A percentile compares a stretch with the other conserved stretches of the same genome.
These are phyloP conservation scores for Lindgomyces ingoldianus DNA, from an alignment of 495 filamentous ascomycete genomes.

Conservation along the genomic window DNA sequence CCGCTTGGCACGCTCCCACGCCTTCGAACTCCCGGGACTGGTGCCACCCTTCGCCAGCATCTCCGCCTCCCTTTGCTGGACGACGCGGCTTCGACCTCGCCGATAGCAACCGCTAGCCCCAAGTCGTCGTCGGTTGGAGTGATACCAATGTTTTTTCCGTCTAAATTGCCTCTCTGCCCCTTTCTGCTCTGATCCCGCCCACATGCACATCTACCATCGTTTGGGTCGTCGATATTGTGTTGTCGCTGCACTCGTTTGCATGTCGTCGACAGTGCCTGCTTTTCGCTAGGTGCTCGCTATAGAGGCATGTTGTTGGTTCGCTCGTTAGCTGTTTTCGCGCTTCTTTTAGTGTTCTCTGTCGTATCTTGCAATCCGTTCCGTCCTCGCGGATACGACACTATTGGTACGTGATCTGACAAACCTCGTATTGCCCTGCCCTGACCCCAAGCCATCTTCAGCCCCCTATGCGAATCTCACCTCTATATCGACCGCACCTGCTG, in stretches of 20 bases:
- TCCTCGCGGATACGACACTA: conserved; percentile 7
- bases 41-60: background rate
- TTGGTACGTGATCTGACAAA: conserved; percentile 12
- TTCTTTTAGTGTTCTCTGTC: conserved; percentile 1
- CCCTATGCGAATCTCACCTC: conserved; percentile 21
- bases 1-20: background rate
- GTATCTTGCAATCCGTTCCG: conserved; percentile 11
- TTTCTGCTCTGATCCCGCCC: background rate
- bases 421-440: conserved; percentile 13
- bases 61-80: background rate
- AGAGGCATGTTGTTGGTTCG: conserved; percentile 24
- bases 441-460: conserved; percentile 9
- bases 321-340: conserved; percentile 7
- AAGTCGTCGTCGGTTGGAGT: background rate
- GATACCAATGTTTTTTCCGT: conserved; percentile 5
- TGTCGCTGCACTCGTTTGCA: background rate
- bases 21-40: background rate
- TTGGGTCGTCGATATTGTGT: background rate
- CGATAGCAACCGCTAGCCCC: no score
- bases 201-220: background rate
- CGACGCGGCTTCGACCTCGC: conserved; percentile 1
- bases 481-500: background rate
- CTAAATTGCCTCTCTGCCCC: conserved; percentile 25
- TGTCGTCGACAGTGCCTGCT: background rate
- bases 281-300: background rate